These are phyloP conservation scores for Monosporascus sp. DNA, from an alignment of 2,329 filamentous ascomycete genomes.

Conservation along the genomic window DNA sequence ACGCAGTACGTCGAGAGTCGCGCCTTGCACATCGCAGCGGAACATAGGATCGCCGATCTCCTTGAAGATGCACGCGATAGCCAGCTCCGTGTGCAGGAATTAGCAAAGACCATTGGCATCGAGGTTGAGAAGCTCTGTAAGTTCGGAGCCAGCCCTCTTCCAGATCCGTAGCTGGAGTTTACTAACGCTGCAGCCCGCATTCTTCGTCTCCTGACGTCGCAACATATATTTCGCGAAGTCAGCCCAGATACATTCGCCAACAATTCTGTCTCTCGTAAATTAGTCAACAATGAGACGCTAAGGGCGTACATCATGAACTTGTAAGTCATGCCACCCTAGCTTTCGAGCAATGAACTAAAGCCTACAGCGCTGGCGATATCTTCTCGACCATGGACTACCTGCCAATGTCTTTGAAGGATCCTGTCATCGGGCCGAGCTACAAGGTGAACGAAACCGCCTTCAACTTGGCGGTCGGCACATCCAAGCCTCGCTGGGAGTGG, in stretches of 20 bases:
- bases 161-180: too few relatives aligned
- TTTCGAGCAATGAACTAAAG: neutral
- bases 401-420: constrained; percentile 10
- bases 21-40: constrained; percentile 1
- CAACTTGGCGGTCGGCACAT: constrained; percentile 9
- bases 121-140: constrained; percentile 1
- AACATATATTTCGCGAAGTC: neutral
- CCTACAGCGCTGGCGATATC: neutral
- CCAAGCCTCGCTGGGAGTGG: constrained; percentile 10
- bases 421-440: constrained; percentile 12
- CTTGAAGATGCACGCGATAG: neutral
- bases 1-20: neutral
- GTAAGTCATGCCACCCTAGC: neutral
- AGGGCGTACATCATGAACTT: constrained; percentile 1
- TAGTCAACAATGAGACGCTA: neutral
- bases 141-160: neutral
- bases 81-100: neutral
- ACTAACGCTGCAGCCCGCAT: neutral
- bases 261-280: neutral
- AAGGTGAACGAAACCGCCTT: constrained; percentile 8
- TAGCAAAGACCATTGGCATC: neutral
- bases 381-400: constrained; percentile 8
- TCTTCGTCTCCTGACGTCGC: neutral
- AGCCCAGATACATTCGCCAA: neutral
- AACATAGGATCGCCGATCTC: neutral